Percentiles rank a stretch among this genome's conserved stretches.
Conservation (phyloP, 495 filamentous ascomycete species). For the Penicillium fimorum region DNA sequence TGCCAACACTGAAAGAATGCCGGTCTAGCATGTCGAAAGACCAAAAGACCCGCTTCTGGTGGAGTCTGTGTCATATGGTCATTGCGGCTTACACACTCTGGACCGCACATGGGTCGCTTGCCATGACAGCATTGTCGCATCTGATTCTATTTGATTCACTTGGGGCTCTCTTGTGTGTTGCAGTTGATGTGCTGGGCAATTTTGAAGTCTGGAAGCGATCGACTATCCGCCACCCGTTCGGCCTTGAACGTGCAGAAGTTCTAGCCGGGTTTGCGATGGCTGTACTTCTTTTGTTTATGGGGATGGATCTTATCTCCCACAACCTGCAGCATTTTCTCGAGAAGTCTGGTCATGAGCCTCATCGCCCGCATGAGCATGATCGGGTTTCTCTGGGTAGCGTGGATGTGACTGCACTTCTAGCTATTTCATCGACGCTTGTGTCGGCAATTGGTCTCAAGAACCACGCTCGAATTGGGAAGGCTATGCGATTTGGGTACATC, state of each 20-base stretch:
- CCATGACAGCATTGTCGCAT: conserved; percentile 89
- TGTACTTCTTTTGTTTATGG: conserved; percentile 92
- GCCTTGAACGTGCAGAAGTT: conserved; percentile 86
- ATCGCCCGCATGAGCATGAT: conserved; percentile 66
- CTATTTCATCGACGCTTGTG: conserved; percentile 83
- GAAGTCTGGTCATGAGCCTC: conserved; percentile 60
- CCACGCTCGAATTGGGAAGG: conserved; percentile 87
- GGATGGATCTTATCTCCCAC: conserved; percentile 90
- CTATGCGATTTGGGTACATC: conserved; percentile 78
- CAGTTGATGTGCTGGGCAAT: conserved; percentile 87
- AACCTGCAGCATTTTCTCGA: conserved; percentile 85
- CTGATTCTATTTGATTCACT: conserved; percentile 93
- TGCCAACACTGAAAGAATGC: conserved; percentile 87
- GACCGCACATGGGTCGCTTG: conserved; percentile 80
- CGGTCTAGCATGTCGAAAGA: conserved; percentile 81
- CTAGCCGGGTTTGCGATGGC: conserved; percentile 97
- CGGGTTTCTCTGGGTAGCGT: conserved; percentile 71
- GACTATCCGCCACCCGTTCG: conserved; percentile 91
- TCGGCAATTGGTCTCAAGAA: conserved; percentile 87
- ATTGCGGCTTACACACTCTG: conserved; percentile 82
- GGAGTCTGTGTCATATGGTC: conserved; percentile 85
- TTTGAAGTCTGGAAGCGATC: conserved; percentile 97
- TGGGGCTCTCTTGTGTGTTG: conserved; percentile 88
- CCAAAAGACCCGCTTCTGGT: conserved; percentile 76
- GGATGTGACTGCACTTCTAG: conserved; percentile 78